Evolutionary conservation across 148 eudicot species (phyloP).

Genomic region (Chenopodium berlandieri): DNA sequence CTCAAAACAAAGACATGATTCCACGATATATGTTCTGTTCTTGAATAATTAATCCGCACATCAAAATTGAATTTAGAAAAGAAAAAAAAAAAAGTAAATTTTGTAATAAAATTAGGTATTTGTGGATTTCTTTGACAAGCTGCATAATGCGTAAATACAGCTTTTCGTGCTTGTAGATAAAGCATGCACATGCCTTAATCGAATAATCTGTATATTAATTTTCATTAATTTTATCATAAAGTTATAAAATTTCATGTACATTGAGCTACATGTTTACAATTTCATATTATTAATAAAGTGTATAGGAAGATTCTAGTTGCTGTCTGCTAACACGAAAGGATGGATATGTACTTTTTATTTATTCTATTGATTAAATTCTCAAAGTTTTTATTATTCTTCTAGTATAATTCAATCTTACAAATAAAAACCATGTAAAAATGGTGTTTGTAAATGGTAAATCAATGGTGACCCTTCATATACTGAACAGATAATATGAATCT

Average conservation of each 20-base stretch:
- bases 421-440: neutral
- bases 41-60: neutral
- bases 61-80: neutral
- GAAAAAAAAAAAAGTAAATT: neutral
- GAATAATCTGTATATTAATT: neutral
- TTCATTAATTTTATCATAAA: conserved; percentile 1
- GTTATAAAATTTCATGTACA: neutral
- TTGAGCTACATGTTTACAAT: neutral
- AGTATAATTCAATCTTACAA: neutral
- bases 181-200: neutral
- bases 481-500: conserved; percentile 26
- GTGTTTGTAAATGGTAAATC: neutral
- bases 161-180: conserved; percentile 11
- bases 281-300: neutral
- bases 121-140: neutral
- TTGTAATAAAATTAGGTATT: neutral
- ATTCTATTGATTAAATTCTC: neutral
- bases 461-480: conserved; percentile 28
- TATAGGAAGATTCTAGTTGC: conserved; percentile 19
- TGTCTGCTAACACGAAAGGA: conserved; percentile 24
- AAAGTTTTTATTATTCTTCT: conserved; percentile 2
- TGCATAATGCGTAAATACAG: neutral
- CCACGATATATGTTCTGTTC: neutral
- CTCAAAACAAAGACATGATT: neutral
- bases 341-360: conserved; percentile 13